Percentiles rank a stretch among this genome's conserved stretches.
These are phyloP conservation scores for Leccinum disarticulatum DNA, from an alignment of 768 basidiomycete species.

Conservation along the genomic window DNA sequence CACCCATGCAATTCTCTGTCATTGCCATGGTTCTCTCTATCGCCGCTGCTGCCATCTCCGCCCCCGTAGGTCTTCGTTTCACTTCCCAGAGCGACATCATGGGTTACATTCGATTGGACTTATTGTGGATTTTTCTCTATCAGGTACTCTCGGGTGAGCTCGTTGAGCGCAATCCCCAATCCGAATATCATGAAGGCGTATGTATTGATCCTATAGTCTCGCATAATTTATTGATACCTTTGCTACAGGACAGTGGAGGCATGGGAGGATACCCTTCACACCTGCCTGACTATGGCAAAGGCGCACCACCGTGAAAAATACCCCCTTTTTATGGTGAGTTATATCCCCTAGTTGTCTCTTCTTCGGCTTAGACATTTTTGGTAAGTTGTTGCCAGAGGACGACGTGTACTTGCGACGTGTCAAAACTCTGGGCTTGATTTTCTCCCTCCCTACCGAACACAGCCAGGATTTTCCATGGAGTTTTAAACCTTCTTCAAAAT, in stretches of 20 bases:
- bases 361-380: background rate
- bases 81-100: background rate
- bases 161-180: background rate
- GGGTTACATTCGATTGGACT: background rate
- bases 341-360: background rate
- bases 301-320: background rate
- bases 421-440: background rate
- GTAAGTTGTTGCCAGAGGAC: background rate
- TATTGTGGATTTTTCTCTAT: background rate
- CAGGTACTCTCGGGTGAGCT: background rate
- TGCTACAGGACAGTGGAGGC: background rate
- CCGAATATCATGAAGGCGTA: background rate
- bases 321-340: background rate
- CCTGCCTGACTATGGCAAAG: no score
- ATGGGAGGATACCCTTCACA: background rate
- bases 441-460: background rate
- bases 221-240: background rate
- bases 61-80: background rate
- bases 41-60: background rate
- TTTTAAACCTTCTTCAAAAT: background rate
- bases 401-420: background rate
- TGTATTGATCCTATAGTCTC: background rate
- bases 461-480: background rate
- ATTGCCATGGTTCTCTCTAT: background rate
- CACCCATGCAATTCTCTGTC: constrained; percentile 4